Base-by-base conservation (phyloP, 805 yeast genomes). In the Pichia eremophila region DNA sequence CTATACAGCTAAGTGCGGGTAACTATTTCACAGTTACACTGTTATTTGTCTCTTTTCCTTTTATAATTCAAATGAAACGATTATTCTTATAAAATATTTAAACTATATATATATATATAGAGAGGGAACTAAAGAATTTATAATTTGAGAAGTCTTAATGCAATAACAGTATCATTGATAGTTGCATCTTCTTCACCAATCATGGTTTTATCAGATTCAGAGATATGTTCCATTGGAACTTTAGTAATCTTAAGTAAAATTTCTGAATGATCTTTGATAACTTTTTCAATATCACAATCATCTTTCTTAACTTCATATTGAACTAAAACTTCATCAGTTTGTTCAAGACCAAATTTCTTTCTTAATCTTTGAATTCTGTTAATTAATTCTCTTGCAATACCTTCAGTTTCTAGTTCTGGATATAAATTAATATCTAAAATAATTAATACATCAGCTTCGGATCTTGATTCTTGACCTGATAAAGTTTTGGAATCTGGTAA, bases 301-400 rank as follows among this genome's bases (percentile, higher is more conserved):
- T 83, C 89, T 54, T 77, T 80, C 54, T 79, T 76, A 51, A 89
- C 64, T 54, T 78, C 70, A 68, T 86, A 86, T 68, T 91, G 89
- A 51, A 93, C 96, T 54, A 78, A 67, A 45, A 93, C 95, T 57
- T 93, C 99, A 64, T 93, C 99, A 41, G 97, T 91, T 52, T 95
- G 90, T 63, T 85, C 85, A 62, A 93, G 75, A 34, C 96, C 95
- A 54, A 86, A 89, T 77, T 90, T 89, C 83, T 93, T 93, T 71
- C 99, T 85, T 64, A 90, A 79, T 68, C 96, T 84, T 76, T 93
- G 99, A 57, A 93, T 88, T 70, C 99, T 89, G 78, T 93, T 93
- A 62, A 93, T 79, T 63, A 93, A 76, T 69, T 93, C 98, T 74
- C 99, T 87, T 8, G 96, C 96, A 58, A 86, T 74, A 66, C 98